phyloP scores from a whole-genome alignment of 306 rosid genomes.

The Bauhinia variegata region DNA sequence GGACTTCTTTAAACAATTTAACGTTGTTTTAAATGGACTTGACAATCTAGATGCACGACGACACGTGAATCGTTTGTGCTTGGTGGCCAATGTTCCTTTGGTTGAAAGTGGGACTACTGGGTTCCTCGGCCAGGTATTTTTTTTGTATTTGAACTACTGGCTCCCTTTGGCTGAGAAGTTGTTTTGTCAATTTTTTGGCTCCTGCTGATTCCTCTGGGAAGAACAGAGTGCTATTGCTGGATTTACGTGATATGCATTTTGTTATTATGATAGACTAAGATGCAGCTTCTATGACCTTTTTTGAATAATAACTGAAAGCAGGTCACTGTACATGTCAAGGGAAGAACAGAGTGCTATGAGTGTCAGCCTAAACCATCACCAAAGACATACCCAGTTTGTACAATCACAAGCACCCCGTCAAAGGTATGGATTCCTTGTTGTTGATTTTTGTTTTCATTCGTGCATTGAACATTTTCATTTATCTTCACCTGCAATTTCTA shows the following conservation, averaged over 20 bases:
- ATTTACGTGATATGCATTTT: conserved; percentile 5
- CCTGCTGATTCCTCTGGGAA: conserved; percentile 1
- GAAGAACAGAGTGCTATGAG: conserved; percentile 95
- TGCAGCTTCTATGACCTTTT: conserved; percentile 20
- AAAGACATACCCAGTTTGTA: conserved; percentile 97
- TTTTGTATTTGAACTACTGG: conserved; percentile 7
- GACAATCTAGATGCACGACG: conserved; percentile 99
- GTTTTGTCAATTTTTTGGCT: background rate
- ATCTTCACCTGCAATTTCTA: background rate
- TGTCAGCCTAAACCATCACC: conserved; percentile 98
- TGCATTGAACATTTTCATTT: background rate
- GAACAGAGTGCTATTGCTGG: conserved; percentile 15
- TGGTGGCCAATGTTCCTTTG: conserved; percentile 93
- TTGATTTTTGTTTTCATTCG: background rate
- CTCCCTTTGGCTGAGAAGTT: background rate
- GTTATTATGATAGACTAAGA: conserved; percentile 13
- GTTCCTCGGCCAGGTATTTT: conserved; percentile 96
- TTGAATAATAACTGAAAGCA: conserved; percentile 48
- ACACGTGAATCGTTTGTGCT: conserved; percentile 93
- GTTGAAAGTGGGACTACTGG: conserved; percentile 99
- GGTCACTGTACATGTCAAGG: conserved; percentile 98
- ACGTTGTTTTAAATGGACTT: conserved; percentile 92
- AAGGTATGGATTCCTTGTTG: conserved; percentile 60
- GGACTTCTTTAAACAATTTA: conserved; percentile 90
- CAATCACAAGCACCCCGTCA: conserved; percentile 96